phyloP scores from a whole-genome alignment of 2,329 filamentous ascomycete genomes.

The Westerdykella sp. region DNA sequence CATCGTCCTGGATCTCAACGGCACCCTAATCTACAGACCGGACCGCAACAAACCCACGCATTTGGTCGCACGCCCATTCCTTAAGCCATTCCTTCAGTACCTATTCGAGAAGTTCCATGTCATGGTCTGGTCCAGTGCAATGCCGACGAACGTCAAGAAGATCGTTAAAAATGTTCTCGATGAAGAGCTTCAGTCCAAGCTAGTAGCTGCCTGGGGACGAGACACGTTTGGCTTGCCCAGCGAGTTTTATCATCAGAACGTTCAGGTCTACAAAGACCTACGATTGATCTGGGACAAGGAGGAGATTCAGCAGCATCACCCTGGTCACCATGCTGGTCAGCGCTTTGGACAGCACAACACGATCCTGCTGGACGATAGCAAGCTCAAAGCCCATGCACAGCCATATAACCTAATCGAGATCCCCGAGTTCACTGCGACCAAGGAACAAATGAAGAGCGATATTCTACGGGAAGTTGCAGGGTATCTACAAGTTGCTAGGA shows the following conservation, averaged over 20 bases:
- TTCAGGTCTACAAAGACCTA: conserved; percentile 88
- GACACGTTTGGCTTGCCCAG: conserved; percentile 64
- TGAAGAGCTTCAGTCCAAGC: conserved; percentile 44
- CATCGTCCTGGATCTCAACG: conserved; percentile 87
- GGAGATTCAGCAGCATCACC: conserved; percentile 40
- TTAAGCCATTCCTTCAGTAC: conserved; percentile 64
- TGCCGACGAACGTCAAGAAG: conserved; percentile 60
- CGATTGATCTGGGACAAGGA: conserved; percentile 60
- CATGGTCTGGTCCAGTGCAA: conserved; percentile 87
- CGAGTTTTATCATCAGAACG: conserved; percentile 60
- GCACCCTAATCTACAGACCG: conserved; percentile 74
- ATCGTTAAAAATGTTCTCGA: conserved; percentile 64
- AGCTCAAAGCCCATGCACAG: conserved; percentile 72
- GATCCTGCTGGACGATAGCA: conserved; percentile 79
- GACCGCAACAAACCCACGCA: conserved; percentile 36
- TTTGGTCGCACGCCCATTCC: conserved; percentile 62
- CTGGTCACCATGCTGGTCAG: conserved; percentile 27
- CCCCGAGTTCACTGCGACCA: conserved; percentile 62
- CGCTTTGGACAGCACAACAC: conserved; percentile 80
- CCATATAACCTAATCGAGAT: conserved; percentile 77
- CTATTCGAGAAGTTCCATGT: conserved; percentile 69
- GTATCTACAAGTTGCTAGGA: conserved; percentile 48
- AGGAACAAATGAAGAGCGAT: conserved; percentile 36
- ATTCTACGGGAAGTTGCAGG: conserved; percentile 47
- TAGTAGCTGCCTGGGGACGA: conserved; percentile 71